Base-by-base conservation (phyloP, 345 rosid species). In the Euphorbia lathyris region DNA sequence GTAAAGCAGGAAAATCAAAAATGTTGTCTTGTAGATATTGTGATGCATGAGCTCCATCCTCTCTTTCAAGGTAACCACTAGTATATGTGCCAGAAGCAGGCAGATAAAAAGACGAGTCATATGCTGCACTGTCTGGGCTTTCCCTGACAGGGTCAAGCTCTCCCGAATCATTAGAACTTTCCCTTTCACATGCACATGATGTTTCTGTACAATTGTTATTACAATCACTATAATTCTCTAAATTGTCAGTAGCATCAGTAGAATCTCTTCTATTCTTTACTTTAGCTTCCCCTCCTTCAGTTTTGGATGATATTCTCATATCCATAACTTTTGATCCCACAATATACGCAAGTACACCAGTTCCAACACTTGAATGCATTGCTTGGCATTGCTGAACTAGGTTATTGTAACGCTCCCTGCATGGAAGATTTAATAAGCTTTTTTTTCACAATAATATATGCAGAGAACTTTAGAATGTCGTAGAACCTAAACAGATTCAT, bases 301-400 rank as follows among this genome's bases (percentile, higher is more conserved):
- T 85, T 72, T 86, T 93, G 78, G 90, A 90, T 59, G 89, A 78
- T 74, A 85, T 86, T 80, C 98, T 82, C 85, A 88, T 84, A 77
- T 93, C 98, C 98, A 93, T 86, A 75, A 93, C 90, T 79, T 93
- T 93, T 71, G 98, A 90, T 36, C 98, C 97, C 77, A 88, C 96
- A 61, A 81, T 84, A 83, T 84, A 90, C 10, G 98, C 98, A 83
- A 93, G 97, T 52, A 86, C 75, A 55, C 98, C 98, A 72, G 96
- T 90, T 79, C 98, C 98, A 61, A 90, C 82, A 77, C 91, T 93
- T 70, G 97, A 81, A 88, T 93, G 96, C 97, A 93, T 93, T 63
- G 68, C 63, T 70, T 88, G 97, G 59, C 97, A 93, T 77, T 90
- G 89, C 81, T 75, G 83, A 67, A 90, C 73, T 78, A 93, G 82